Percentiles rank a stretch among this genome's conserved stretches.
phyloP scores from a whole-genome alignment of 129 eudicot species.

The Lactuca saligna region DNA sequence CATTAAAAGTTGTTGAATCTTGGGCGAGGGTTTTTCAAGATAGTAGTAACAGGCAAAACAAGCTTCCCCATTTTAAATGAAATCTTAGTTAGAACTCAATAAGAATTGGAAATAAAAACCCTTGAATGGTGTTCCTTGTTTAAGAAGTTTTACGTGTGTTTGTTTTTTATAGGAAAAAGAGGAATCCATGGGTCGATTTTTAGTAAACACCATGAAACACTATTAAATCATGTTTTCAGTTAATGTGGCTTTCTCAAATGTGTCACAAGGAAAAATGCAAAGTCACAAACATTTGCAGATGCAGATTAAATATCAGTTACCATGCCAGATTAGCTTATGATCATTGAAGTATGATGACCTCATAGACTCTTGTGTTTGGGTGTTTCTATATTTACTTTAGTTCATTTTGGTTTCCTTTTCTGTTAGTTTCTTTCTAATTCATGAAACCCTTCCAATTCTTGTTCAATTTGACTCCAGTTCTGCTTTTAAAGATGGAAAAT shows the following conservation, averaged over 20 bases:
- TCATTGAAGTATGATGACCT: constrained; percentile 4
- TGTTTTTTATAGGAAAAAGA: constrained; percentile 1
- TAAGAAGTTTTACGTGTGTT: constrained; percentile 7
- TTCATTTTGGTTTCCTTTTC: not conserved
- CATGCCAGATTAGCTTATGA: constrained; percentile 20
- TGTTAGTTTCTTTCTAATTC: not conserved
- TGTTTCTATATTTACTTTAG: not conserved
- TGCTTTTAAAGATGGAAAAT: constrained; percentile 70
- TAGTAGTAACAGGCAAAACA: not conserved
- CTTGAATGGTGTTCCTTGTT: constrained; percentile 18
- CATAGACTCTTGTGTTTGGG: constrained; percentile 20
- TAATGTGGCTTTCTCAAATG: constrained; percentile 11
- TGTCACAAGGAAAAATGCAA: not conserved
- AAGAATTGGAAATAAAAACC: not conserved
- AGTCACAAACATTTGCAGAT: constrained; percentile 3
- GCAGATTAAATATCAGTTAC: not conserved
- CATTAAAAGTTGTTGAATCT: too few relatives aligned
- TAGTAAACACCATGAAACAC: constrained; percentile 4
- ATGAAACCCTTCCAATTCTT: constrained; percentile 10
- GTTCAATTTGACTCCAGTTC: constrained; percentile 44
- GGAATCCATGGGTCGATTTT: not conserved
- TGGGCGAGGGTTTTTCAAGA: not conserved
- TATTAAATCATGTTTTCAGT: not conserved
- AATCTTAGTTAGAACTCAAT: not conserved
- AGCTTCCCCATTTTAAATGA: not conserved